A percentile compares a stretch with the other conserved stretches of the same genome.
phyloP scores from a whole-genome alignment of 768 basidiomycete genomes.

The Xanthoconium stramineum region DNA sequence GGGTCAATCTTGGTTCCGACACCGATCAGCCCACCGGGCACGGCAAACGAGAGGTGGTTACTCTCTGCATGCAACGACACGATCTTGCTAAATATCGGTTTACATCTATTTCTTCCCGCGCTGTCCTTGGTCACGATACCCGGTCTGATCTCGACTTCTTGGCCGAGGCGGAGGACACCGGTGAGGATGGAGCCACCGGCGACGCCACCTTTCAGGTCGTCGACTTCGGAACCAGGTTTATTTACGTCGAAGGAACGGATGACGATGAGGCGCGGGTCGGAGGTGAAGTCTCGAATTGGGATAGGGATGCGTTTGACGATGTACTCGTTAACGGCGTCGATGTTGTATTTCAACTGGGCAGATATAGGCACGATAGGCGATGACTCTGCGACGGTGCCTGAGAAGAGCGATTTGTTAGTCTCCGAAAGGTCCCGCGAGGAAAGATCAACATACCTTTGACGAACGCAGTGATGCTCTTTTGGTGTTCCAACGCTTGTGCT shows the following conservation, averaged over 20 bases:
- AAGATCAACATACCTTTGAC: slow-evolving; percentile 68
- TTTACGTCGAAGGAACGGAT: slow-evolving; percentile 99
- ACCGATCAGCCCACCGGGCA: slow-evolving; percentile 97
- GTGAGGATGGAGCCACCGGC: slow-evolving; percentile 95
- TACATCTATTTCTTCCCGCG: slow-evolving; percentile 84
- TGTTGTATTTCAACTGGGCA: slow-evolving; percentile 98
- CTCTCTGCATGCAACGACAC: slow-evolving; percentile 93
- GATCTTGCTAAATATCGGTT: slow-evolving; percentile 90
- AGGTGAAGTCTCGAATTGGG: slow-evolving; percentile 88
- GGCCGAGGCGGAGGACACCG: slow-evolving; percentile 85
- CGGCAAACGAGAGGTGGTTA: slow-evolving; percentile 91
- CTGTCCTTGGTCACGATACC: slow-evolving; percentile 96
- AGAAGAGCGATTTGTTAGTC: neutral
- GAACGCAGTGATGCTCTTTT: slow-evolving; percentile 93
- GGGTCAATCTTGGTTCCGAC: slow-evolving; percentile 97
- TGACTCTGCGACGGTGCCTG: slow-evolving; percentile 94
- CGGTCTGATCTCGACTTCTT: slow-evolving; percentile 95
- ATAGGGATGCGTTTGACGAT: slow-evolving; percentile 96
- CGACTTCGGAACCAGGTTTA: slow-evolving; percentile 96
- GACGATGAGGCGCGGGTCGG: slow-evolving; percentile 91
- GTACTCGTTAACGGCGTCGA: slow-evolving; percentile 98
- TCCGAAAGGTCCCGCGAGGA: neutral
- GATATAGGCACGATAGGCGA: slow-evolving; percentile 99
- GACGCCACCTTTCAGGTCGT: slow-evolving; percentile 96
- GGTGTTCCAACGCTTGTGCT: slow-evolving; percentile 89